A percentile compares a stretch with the other conserved stretches of the same genome.
Conservation (phyloP, 805 yeast genomes). For the Saccharomycopsis vini region DNA sequence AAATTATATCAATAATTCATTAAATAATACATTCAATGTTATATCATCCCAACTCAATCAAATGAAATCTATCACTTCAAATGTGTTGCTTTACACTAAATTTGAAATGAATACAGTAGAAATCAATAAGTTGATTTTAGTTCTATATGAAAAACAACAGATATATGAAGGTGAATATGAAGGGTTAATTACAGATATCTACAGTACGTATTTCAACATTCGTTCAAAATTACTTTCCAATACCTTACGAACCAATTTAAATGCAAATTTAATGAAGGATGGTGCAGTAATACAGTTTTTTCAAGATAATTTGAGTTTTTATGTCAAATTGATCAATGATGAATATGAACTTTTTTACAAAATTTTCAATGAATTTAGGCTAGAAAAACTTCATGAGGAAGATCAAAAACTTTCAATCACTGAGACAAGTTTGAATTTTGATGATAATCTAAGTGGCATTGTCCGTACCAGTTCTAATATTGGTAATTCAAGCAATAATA, state of each 20-base stretch:
- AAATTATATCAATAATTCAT: constrained; percentile 44
- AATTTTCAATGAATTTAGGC: constrained; percentile 36
- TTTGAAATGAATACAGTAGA: constrained; percentile 39
- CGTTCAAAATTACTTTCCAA: constrained; percentile 43
- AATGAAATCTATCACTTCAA: constrained; percentile 35
- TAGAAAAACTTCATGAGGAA: constrained; percentile 1
- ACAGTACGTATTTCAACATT: constrained; percentile 49
- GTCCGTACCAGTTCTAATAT: neutral
- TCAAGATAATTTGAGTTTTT: constrained; percentile 53
- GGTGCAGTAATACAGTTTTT: constrained; percentile 47
- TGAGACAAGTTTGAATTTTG: constrained; percentile 8
- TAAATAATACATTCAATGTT: constrained; percentile 29
- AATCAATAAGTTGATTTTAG: constrained; percentile 26
- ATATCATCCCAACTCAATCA: constrained; percentile 23
- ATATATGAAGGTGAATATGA: constrained; percentile 41
- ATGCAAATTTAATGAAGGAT: constrained; percentile 21
- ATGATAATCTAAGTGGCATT: neutral
- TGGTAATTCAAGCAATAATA: too few species aligned
- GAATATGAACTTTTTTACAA: constrained; percentile 52
- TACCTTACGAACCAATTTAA: constrained; percentile 32
- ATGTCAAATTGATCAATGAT: constrained; percentile 47
- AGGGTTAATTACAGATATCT: constrained; percentile 61
- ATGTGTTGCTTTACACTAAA: constrained; percentile 59
- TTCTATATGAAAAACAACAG: constrained; percentile 22
- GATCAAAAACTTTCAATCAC: constrained; percentile 1